Conservation (phyloP, 768 basidiomycete species). For the Suillus fuscotomentosus region DNA sequence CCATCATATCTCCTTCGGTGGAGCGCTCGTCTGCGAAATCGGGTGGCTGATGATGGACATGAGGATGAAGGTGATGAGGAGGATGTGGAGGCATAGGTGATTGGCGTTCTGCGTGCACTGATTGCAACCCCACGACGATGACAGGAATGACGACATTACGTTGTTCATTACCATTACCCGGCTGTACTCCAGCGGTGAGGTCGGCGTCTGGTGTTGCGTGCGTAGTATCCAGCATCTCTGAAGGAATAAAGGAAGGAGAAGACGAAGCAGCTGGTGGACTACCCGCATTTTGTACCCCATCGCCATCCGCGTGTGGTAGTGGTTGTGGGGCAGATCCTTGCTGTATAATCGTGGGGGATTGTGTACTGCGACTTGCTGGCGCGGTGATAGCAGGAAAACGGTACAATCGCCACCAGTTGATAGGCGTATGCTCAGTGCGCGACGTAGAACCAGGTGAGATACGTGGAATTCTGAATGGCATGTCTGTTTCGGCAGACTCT, state of each 20-base stretch:
- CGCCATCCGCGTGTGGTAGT: constrained; percentile 12
- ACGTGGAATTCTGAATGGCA: constrained; percentile 30
- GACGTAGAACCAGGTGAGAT: constrained; percentile 29
- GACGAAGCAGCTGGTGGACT: constrained; percentile 9
- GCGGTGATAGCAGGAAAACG: constrained; percentile 71
- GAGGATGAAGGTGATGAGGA: constrained; percentile 7
- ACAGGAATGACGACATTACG: constrained; percentile 68
- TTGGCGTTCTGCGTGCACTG: constrained; percentile 52
- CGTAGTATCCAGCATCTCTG: constrained; percentile 18
- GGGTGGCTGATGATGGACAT: constrained; percentile 11
- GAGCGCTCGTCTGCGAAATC: constrained; percentile 21
- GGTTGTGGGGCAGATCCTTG: constrained; percentile 10
- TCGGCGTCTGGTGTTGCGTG: constrained; percentile 5
- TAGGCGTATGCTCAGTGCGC: constrained; percentile 37
- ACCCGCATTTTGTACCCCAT: constrained; percentile 22
- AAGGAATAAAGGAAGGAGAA: constrained; percentile 11
- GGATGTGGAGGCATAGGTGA: constrained; percentile 21
- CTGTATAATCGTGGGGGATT: constrained; percentile 9
- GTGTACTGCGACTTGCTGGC: constrained; percentile 26
- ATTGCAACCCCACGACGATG: constrained; percentile 81
- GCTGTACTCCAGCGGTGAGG: constrained; percentile 5
- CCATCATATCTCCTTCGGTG: constrained; percentile 20
- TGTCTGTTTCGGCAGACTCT: constrained; percentile 13
- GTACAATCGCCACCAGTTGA: constrained; percentile 85
- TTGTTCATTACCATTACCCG: constrained; percentile 18